Base-by-base conservation (phyloP, 164 flowering plant species). In the Platanus orientalis region DNA sequence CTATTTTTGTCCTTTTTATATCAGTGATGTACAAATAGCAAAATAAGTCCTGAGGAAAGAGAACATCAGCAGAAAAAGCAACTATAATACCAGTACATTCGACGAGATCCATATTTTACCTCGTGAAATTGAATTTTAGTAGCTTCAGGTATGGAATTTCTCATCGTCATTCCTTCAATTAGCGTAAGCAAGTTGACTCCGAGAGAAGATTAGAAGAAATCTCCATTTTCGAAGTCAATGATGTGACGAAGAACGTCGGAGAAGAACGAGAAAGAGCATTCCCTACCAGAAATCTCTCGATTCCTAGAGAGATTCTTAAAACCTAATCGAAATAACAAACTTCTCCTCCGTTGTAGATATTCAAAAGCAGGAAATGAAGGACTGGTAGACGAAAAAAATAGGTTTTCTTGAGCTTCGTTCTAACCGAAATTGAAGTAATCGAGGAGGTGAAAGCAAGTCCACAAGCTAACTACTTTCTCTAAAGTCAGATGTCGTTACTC, bases 371-470 rank as follows among this genome's bases (percentile, higher is more conserved):
- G 26, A 79, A 55, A 29, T 57, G 72, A 66, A 81, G 83, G 32
- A 65, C 70, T 17, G 81, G 85, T 40, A 85, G 72, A 54, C 64
- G 72, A 66, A 76, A 73, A 77, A 83, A 82, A 29, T 59, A 71
- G 73, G 65, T 77, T 42, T 67, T 65, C 73, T 67, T 68, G 65
- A 63, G 70, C 49, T 53, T 54, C n/a, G 29, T 29, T 29, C 36
- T 77, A 59, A 61, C 75, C 28, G 36, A 64, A 25, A 32, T 51
- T 21, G 79, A 76, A 80, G 83, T 57, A 85, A 39, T 86, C 85
- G 63, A 62, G 39, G 79, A 69, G 67, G 69, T 81, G 85, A 71
- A 84, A 86, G 28, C 89, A 89, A 78, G 89, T 83, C 60, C 89
- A 79, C 95, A 90, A 88, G 59, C n/a, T n/a, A n/a, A n/a, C n/a